Base-by-base conservation (phyloP, 2,329 filamentous ascomycete genomes). In the Monascus ruber region DNA sequence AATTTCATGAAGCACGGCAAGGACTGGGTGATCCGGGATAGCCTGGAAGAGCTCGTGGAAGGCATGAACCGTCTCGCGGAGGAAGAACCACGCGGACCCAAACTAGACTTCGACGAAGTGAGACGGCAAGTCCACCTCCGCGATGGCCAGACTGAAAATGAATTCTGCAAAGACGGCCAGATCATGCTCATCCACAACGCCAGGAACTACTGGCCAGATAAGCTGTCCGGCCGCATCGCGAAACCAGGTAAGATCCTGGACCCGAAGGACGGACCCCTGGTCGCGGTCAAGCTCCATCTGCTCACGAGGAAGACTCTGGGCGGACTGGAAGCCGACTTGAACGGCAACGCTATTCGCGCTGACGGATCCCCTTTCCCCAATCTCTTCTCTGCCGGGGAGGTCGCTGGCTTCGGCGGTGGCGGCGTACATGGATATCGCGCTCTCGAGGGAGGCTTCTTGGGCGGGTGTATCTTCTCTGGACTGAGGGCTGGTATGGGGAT, bases 271-370 rank as follows among this genome's bases (percentile, higher is more conserved):
- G 74, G 74, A 0, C 76, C 76, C 2, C 53, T 79, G 28, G 76
- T 79, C 31, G 76, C 76, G 0, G 74, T 79, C 25, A 63, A 73
- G 34, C 66, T 79, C 65, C 77, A 79, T 49, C 51, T 79, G 36
- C 58, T 79, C 5, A 79, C 76, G 2, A 66, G 76, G 42, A 79
- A 79, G 64, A 76, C 73, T 0, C 65, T 79, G 0, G 76, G 76
- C n/a, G 76, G 76, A 2, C 66, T 79, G 31, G 73, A 79, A 64
- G 79, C 76, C 1, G 70, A 79, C 47, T 57, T 79, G 24, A 52
- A 66, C 31, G 75, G 28, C 17, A 17, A 17, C 17, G 17, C 17
- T 3, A 17, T 17, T 17, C 17, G 17, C 17, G 17, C 17, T 17
- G 17, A 17, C 17, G 17, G 17, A 17, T 17, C 17, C 17, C 17